Evolutionary conservation across 2,329 filamentous ascomycete species (phyloP), one percentile per base, ranked within the genome.

Genomic region (Rutstroemia sp.): DNA sequence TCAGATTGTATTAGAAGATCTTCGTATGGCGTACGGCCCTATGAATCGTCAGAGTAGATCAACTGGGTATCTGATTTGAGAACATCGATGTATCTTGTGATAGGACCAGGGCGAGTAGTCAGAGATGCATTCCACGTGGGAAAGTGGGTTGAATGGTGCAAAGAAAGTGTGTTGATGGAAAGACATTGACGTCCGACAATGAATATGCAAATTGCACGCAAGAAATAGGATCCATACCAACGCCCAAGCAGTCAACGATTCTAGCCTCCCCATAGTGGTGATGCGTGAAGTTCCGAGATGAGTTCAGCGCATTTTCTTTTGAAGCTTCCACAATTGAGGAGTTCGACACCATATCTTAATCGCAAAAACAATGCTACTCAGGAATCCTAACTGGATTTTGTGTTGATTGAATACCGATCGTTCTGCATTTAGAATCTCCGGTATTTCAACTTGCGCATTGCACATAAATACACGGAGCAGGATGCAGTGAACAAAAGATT

Each of bases 21-120:
- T 55, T 71, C 68, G 55, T 67, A 71, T 44, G 64, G 68, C 1
- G 66, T 68, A 12, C 69, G 65, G 53, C 69, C 69, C 68, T 70
- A 47, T 6, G 41, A 27, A 9, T 23, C n/a, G 46, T 25, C 46
- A 41, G 10, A 3, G n/a, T 38, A 47, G 25, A 48, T 38, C 9
- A 16, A 17, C 19, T 3, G 14, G 51, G 19, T 2, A 17, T 4
- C 9, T 16, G 25, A 53, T 34, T 34, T 12, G 12, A 34, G 10
- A 34, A 34, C 12, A 10, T 34, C 4, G 3, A 34, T 4, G 30
- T 34, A 12, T 4, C 30, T 34, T 34, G 30, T 34, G 27, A 30
- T 12, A 9, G 27, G 10, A 30, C 1, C 9, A 8, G 10, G 2
- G 8, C 0, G 30, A 34, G 30, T 34, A 3, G 30, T 34, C 12